Conservation (phyloP, 1,284 basidiomycete species). For the Ustilago hordei region DNA sequence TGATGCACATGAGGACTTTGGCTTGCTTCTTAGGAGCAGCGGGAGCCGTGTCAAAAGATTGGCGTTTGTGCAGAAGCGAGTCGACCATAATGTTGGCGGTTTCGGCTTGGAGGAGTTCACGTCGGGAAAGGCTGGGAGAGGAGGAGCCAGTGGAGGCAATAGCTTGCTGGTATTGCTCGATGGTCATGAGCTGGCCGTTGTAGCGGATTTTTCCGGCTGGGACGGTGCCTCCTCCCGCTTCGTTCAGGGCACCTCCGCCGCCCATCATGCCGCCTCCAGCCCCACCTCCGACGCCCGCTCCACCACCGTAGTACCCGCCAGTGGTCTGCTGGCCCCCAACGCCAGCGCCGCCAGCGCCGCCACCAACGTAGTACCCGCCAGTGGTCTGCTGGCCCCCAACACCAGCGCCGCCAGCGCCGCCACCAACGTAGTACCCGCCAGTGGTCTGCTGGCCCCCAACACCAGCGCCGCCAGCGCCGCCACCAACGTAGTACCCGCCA, state of each 20-base stretch:
- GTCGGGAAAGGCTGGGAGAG: conserved; percentile 7
- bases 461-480: background rate
- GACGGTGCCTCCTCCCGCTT: background rate
- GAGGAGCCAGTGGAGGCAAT: conserved; percentile 3
- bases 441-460: too few species aligned
- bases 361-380: background rate
- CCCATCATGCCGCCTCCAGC: background rate
- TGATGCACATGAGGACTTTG: conserved; percentile 49
- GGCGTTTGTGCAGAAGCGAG: conserved; percentile 24
- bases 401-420: background rate
- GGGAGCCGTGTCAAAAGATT: background rate
- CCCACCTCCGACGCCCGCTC: background rate
- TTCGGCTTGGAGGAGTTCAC: background rate
- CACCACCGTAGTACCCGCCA: background rate
- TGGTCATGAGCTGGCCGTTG: conserved; percentile 35
- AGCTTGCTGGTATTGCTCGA: conserved; percentile 30
- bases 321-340: background rate
- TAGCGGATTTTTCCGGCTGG: conserved; percentile 37
- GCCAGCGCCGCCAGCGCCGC: conserved; percentile 9
- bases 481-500: background rate
- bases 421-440: background rate
- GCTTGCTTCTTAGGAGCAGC: conserved; percentile 1
- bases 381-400: background rate
- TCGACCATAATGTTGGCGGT: background rate
- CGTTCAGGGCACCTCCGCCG: background rate